A percentile compares a stretch with the other conserved stretches of the same genome.
Conservation (phyloP, 1,139 yeast species). For the Diutina siamensis region DNA sequence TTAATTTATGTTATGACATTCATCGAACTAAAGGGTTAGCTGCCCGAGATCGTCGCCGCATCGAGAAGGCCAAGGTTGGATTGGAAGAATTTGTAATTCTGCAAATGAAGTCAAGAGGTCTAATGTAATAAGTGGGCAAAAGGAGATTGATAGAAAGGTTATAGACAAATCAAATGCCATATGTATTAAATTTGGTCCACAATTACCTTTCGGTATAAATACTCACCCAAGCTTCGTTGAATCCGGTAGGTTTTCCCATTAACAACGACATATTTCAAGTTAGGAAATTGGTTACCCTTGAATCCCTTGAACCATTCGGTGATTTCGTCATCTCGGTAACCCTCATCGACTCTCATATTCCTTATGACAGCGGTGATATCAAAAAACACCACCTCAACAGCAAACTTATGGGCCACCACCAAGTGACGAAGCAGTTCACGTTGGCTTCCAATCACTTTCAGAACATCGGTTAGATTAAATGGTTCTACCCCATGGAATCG, state of each 20-base stretch:
- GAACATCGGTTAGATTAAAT: neutral
- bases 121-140: neutral
- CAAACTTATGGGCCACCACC: slow-evolving; percentile 5
- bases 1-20: neutral
- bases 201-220: slow-evolving; percentile 1
- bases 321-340: slow-evolving; percentile 4
- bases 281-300: slow-evolving; percentile 3
- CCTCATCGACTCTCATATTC: slow-evolving; percentile 4
- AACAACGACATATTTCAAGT: slow-evolving; percentile 2
- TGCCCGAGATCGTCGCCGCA: neutral
- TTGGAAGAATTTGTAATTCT: neutral
- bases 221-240: slow-evolving; percentile 5
- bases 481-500: slow-evolving; percentile 5
- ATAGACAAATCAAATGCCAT: no score
- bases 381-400: slow-evolving; percentile 1
- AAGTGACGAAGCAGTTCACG: slow-evolving; percentile 4
- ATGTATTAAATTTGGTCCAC: slow-evolving; percentile 1
- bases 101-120: neutral
- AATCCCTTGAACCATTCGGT: slow-evolving; percentile 5
- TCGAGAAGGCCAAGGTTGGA: neutral
- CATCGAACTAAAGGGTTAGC: neutral
- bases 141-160: no score
- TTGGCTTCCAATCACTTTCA: neutral
- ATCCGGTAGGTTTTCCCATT: slow-evolving; percentile 1
- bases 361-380: slow-evolving; percentile 4